These are phyloP conservation scores for Porcisia hertigi DNA, from an alignment of 208 protist genomes.

Conservation along the genomic window DNA sequence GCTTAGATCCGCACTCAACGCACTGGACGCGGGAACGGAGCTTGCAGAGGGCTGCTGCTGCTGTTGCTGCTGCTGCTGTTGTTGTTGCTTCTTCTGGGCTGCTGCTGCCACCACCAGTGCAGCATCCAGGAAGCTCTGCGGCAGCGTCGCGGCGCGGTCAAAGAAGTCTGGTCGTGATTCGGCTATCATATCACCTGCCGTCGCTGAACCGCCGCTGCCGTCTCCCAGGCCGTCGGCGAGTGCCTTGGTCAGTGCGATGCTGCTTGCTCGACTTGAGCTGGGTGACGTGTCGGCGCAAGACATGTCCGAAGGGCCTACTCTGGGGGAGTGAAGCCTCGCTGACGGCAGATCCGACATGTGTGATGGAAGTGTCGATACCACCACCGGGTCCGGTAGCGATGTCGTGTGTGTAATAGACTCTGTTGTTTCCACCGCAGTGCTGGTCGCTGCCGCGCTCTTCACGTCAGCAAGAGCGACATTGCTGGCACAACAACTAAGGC, in stretches of 20 bases:
- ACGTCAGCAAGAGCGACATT: background rate
- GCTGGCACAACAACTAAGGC: background rate
- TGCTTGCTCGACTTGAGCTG: background rate
- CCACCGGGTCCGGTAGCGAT: background rate
- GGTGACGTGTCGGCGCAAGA: background rate
- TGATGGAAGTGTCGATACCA: background rate
- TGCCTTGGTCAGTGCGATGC: background rate
- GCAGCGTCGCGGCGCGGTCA: slow-evolving; percentile 45
- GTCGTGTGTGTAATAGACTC: no score
- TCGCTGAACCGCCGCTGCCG: background rate
- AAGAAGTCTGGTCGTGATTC: slow-evolving; percentile 27
- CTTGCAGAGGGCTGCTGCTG: slow-evolving; percentile 11
- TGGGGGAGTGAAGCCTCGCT: background rate
- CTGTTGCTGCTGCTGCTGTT: slow-evolving; percentile 22
- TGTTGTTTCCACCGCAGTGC: background rate
- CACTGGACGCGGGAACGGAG: background rate
- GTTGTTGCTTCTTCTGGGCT: slow-evolving; percentile 21
- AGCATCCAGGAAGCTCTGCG: slow-evolving; percentile 53
- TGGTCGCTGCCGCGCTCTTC: background rate
- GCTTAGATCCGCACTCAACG: background rate
- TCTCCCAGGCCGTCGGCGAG: background rate
- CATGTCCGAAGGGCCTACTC: background rate
- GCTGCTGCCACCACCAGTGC: slow-evolving; percentile 31
- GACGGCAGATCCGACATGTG: background rate
- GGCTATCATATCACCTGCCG: background rate